Evolutionary conservation across 805 yeast genomes (phyloP).

Genomic region (Sugiyamaella marilandica): DNA sequence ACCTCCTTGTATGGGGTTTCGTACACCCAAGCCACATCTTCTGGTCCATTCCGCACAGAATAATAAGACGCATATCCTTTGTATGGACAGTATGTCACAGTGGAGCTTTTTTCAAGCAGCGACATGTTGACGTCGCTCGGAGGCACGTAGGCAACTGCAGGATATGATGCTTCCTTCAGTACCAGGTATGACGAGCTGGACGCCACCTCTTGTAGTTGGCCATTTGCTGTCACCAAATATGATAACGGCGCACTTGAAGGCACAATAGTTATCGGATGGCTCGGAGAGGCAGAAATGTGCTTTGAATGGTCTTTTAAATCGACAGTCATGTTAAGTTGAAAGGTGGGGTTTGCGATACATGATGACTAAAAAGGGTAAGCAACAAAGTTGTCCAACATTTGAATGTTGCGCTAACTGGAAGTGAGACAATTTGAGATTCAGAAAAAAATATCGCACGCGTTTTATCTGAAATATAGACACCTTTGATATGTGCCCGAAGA

Average conservation of each 20-base stretch:
- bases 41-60: constrained; percentile 6
- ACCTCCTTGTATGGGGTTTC: constrained; percentile 15
- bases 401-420: too few species aligned
- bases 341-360: neutral
- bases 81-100: constrained; percentile 18
- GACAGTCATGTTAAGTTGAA: neutral
- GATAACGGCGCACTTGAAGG: neutral
- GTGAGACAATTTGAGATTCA: too few species aligned
- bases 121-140: constrained; percentile 13
- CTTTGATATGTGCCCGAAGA: too few species aligned
- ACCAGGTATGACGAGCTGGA: constrained; percentile 2
- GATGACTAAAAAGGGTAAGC: too few species aligned
- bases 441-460: too few species aligned
- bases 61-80: constrained; percentile 18
- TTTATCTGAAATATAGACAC: too few species aligned
- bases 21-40: constrained; percentile 18
- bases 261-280: constrained; percentile 5
- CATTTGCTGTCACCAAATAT: neutral
- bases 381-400: too few species aligned
- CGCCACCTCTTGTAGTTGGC: constrained; percentile 4
- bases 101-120: constrained; percentile 9
- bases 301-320: constrained; percentile 10
- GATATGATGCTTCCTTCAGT: constrained; percentile 11
- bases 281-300: constrained; percentile 8
- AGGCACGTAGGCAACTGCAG: constrained; percentile 11